These are phyloP conservation scores for Acanthamoeba culbertsoni DNA, from an alignment of 208 protist genomes.

Conservation along the genomic window DNA sequence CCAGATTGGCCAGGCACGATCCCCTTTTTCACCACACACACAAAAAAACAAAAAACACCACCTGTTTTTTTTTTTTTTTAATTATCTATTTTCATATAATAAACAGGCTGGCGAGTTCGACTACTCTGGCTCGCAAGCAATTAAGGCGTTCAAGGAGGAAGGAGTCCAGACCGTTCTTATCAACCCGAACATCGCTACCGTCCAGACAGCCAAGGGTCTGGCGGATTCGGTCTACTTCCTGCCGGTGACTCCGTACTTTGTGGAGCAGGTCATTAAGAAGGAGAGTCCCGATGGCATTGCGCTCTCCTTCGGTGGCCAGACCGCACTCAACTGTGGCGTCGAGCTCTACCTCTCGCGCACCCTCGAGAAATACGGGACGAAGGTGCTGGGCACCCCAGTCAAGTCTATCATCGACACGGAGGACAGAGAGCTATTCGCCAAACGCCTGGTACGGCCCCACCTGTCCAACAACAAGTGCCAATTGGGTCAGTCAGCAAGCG, in stretches of 20 bases:
- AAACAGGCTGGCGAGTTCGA: constrained; percentile 99
- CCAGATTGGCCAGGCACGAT: constrained; percentile 85
- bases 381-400: constrained; percentile 94
- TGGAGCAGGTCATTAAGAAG: constrained; percentile 93
- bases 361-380: constrained; percentile 91
- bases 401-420: constrained; percentile 95
- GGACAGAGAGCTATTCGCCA: constrained; percentile 96
- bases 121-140: constrained; percentile 97
- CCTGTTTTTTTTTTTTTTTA: neutral
- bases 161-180: constrained; percentile 96
- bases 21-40: neutral
- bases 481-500: neutral
- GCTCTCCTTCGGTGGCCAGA: constrained; percentile 97
- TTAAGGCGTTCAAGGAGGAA: constrained; percentile 98
- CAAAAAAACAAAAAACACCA: too few relatives aligned
- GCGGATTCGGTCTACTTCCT: constrained; percentile 97
- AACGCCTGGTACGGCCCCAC: constrained; percentile 89
- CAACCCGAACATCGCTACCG: constrained; percentile 99
- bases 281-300: constrained; percentile 89
- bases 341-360: constrained; percentile 89
- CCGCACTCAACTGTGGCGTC: constrained; percentile 98
- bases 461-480: constrained; percentile 68
- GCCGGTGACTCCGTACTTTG: constrained; percentile 92
- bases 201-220: constrained; percentile 96
- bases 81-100: too few relatives aligned